Evolutionary conservation across 2,329 filamentous ascomycete species (phyloP), one percentile per base, ranked within the genome.

Genomic region (Trichoderma sp.): DNA sequence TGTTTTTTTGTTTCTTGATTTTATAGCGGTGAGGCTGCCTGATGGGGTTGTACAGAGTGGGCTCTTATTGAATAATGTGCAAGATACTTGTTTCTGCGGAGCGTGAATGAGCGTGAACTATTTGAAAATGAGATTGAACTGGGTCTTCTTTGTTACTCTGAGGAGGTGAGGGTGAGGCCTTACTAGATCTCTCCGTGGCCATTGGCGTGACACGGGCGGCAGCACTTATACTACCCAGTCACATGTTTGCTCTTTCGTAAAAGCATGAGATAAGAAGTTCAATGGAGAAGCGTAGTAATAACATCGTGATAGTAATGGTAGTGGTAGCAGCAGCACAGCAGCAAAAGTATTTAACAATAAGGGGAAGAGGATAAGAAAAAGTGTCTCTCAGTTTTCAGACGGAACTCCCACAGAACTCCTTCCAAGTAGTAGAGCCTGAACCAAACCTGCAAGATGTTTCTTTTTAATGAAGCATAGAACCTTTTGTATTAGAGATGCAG

Each of bases 21-120:
- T 12, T 65, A 43, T 18, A 28, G 53, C 64, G 51, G 34, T 67
- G 65, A 69, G 56, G 65, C 57, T 69, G 34, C 8, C 28, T 51
- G 36, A 57, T 51, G 65, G 58, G 36, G 65, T 68, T 47, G 65
- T 26, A 47, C 65, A 60, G 18, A 60, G 53, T 8, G 26, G 34
- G 6, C 53, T 68, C 24, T 43, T 60, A 34, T 68, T 60, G 64
- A 32, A 36, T 15, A 32, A 36, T 15, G 9, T 11, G 30, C 30
- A n/a, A 14, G 39, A 43, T 18, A 24, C 21, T 21, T 26, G 39
- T 26, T 18, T 34, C 3, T 66, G 28, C 14, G 43, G 43, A 65
- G 62, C 43, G 28, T 14, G 26, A 53, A 47, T 4, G 58, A 61
- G 34, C 34, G 58, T 61, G 58, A 60, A 28, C 30, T 18, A 21